Evolutionary conservation across 2,329 filamentous ascomycete genomes (phyloP), one percentile per base, ranked within the genome.

Genomic region (Botrytis pseudocinerea): DNA sequence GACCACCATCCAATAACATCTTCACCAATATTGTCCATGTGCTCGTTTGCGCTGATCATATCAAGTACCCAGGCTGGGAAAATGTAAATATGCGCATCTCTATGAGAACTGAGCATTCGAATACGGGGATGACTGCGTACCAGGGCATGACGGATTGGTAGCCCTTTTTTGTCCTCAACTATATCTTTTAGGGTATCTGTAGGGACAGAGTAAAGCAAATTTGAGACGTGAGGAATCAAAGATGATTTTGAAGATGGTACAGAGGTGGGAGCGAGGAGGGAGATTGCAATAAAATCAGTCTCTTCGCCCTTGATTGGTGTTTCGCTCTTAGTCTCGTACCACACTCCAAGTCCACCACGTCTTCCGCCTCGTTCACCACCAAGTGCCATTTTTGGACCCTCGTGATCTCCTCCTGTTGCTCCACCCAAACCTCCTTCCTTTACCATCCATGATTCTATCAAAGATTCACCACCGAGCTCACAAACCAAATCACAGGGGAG

Each of bases 1-100:
- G 95, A 93, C 94, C 95, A 97, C 92, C 93, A 97, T 10, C 95
- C 94, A 25, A 98, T 85, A 9, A 98, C 90, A 79, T 98, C 95
- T 81, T 98, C 95, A 46, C 92, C 93, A 65, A 99, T 90, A 72
- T 91, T 97, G 78, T 97, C 93, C 75, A 99, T 89, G 18, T 88
- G 90, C 44, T 95, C 91, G 78, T 98, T 97, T 75, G 87, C 85
- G 73, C 89, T 88, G 60, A 97, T 89, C 81, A 97, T 92, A 71
- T 97, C 91, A 79, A 97, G 88, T 14, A 97, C 88, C 95, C 96
- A 98, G 77, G 90, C 90, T 0, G 96, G 96, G 77, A 99, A 93
- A 75, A 99, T 90, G 82, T 99, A 99, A 73, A 98, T 92, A 80
- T 98, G 95, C 0, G 95, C 93, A 81, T 98, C 95, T 60, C 96